phyloP scores from a whole-genome alignment of 495 filamentous ascomycete species.

The Friedmanniomyces endolithicus region DNA sequence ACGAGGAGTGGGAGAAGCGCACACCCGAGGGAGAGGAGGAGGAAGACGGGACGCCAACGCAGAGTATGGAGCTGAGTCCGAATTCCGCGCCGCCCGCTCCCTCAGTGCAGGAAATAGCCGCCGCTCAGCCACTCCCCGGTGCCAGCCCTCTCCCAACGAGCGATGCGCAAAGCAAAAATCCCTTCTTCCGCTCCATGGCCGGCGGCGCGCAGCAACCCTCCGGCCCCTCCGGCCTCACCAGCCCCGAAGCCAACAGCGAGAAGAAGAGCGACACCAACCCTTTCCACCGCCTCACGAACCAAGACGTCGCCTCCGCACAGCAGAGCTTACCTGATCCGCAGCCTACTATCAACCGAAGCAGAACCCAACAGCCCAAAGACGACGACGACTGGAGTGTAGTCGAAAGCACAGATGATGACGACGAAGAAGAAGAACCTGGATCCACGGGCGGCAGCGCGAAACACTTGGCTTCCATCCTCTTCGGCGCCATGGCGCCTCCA shows the following conservation, averaged over 20 bases:
- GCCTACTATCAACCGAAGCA: conserved; percentile 28
- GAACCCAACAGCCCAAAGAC: conserved; percentile 50
- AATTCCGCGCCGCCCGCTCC: conserved; percentile 18
- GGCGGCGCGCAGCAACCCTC: conserved; percentile 31
- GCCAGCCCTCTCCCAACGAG: conserved; percentile 28
- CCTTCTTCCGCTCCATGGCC: conserved; percentile 60
- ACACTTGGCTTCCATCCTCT: conserved; percentile 78
- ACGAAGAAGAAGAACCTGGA: conserved; percentile 56
- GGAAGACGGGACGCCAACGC: conserved; percentile 67
- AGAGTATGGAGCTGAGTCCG: conserved; percentile 22
- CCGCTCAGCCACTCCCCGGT: conserved; percentile 16
- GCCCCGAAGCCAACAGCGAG: conserved; percentile 21
- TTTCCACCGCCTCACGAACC: conserved; percentile 75
- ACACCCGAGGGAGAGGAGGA: conserved; percentile 61
- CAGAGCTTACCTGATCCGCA: conserved; percentile 17
- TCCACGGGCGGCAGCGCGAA: conserved; percentile 69
- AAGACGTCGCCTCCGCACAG: conserved; percentile 24
- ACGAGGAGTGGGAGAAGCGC: conserved; percentile 22
- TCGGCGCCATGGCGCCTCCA: conserved; percentile 94
- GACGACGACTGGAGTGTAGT: conserved; percentile 81
- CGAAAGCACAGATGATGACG: conserved; percentile 48
- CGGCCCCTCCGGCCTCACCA: conserved; percentile 30
- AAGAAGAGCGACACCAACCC: conserved; percentile 70
- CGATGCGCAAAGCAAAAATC: conserved; percentile 32
- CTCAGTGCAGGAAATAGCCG: conserved; percentile 15